A percentile compares a stretch with the other conserved stretches of the same genome.
Conservation (phyloP, 2,329 filamentous ascomycete genomes). For the Coniochaeta hoffmannii region DNA sequence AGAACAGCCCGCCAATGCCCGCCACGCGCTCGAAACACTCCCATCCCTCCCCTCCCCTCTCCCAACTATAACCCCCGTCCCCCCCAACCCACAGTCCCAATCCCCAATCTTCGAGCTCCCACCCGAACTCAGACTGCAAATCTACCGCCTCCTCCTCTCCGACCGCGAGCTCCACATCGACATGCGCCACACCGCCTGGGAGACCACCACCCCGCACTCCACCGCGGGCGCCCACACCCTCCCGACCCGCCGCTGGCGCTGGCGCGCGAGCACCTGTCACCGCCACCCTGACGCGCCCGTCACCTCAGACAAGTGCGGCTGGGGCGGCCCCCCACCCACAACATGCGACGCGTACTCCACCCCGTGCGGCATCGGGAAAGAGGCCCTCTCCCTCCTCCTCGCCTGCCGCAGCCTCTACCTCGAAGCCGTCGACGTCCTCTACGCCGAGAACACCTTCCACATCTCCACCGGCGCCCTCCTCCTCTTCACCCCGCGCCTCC, state of each 20-base stretch:
- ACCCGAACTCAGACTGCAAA: conserved; percentile 8
- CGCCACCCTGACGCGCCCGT: conserved; percentile 5
- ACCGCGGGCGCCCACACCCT: conserved; percentile 4
- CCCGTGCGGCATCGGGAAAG: conserved; percentile 2
- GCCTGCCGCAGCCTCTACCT: conserved; percentile 7
- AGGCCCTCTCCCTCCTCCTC: conserved; percentile 5
- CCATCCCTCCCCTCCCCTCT: conserved; percentile 5
- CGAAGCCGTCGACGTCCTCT: conserved; percentile 7
- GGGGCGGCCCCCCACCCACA: conserved; percentile 7
- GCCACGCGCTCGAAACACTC: conserved; percentile 9
- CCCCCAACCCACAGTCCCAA: neutral
- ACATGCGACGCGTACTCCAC: conserved; percentile 3
- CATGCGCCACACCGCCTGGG: conserved; percentile 9
- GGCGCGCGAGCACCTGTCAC: conserved; percentile 10
- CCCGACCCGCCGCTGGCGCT: conserved; percentile 7
- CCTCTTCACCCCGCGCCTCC: conserved; percentile 4
- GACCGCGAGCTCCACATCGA: conserved; percentile 9
- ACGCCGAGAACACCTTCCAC: conserved; percentile 9
- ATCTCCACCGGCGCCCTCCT: conserved; percentile 6
- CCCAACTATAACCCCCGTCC: conserved; percentile 6
- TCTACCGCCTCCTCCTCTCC: conserved; percentile 10
- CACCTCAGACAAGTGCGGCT: conserved; percentile 6
- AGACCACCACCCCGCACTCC: conserved; percentile 7
- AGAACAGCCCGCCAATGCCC: neutral
- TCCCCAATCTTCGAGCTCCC: conserved; percentile 10